A percentile compares a stretch with the other conserved stretches of the same genome.
Conservation (phyloP, 257 asterid genomes). For the Solanum bulbocastanum region DNA sequence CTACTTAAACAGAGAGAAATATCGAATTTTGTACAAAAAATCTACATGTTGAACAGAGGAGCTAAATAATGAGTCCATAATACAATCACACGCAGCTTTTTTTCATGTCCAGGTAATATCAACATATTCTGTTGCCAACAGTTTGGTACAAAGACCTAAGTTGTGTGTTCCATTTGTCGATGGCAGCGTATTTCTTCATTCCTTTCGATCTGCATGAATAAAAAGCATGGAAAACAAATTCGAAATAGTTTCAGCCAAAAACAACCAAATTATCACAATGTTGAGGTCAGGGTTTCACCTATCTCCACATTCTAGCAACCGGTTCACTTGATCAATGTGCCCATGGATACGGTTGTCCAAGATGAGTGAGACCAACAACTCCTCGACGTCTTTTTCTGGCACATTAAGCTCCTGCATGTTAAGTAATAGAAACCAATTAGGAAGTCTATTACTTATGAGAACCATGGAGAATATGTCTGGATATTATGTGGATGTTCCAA, state of each 20-base stretch:
- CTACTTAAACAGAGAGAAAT: not conserved
- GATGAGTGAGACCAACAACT: slow-evolving; percentile 80
- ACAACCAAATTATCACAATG: not conserved
- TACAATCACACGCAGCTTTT: not conserved
- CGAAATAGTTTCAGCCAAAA: not conserved
- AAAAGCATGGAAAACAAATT: not conserved
- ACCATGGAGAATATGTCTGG: not conserved
- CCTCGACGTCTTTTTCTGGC: slow-evolving; percentile 94
- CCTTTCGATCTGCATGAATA: slow-evolving; percentile 64
- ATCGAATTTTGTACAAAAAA: not conserved
- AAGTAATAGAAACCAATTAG: not conserved
- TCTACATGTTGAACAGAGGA: not conserved
- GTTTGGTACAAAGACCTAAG: slow-evolving; percentile 74
- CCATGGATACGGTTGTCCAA: slow-evolving; percentile 85
- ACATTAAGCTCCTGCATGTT: slow-evolving; percentile 82
- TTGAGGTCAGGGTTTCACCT: slow-evolving; percentile 31
- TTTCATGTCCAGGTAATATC: slow-evolving; percentile 3
- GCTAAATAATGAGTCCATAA: not conserved
- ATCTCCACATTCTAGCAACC: slow-evolving; percentile 92
- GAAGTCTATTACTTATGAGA: not conserved
- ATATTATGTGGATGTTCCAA: not conserved
- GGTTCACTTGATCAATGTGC: slow-evolving; percentile 93
- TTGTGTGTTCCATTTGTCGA: slow-evolving; percentile 95
- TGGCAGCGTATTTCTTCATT: slow-evolving; percentile 82
- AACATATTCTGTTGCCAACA: slow-evolving; percentile 71